Percentiles rank a stretch among this genome's conserved stretches.
Evolutionary conservation across 2,329 filamentous ascomycete genomes (phyloP).

Genomic region (Cladosporium sp.): DNA sequence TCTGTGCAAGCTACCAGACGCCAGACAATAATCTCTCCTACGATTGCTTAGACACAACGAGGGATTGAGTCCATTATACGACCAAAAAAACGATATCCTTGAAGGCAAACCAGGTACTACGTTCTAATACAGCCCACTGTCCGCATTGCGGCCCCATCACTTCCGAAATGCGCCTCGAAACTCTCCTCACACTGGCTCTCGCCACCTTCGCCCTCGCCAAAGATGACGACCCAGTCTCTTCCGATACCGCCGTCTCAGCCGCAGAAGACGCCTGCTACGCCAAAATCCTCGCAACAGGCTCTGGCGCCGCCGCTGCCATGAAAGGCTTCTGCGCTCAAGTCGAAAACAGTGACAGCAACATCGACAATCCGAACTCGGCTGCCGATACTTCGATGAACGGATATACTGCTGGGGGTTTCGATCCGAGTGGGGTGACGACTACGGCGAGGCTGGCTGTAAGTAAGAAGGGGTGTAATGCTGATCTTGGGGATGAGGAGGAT

Average conservation of each 20-base stretch:
- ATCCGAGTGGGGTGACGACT: constrained; percentile 9
- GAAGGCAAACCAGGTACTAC: background rate
- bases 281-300: constrained; percentile 6
- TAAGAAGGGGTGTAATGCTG: background rate
- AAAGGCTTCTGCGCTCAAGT: constrained; percentile 13
- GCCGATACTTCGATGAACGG: constrained; percentile 10
- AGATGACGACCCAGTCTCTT: constrained; percentile 12
- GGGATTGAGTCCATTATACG: background rate
- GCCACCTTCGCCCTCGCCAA: background rate
- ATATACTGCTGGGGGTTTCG: constrained; percentile 9
- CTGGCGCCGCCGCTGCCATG: constrained; percentile 11
- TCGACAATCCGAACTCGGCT: background rate
- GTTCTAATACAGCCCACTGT: background rate
- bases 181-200: background rate
- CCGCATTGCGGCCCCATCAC: background rate
- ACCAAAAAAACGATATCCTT: background rate
- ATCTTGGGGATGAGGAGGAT: constrained; percentile 5
- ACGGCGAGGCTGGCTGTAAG: background rate
- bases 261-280: constrained; percentile 7
- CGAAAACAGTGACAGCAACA: constrained; percentile 10
- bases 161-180: background rate
- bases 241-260: background rate
- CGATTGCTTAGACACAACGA: background rate
- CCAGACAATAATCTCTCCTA: background rate
- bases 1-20: background rate